phyloP scores from a whole-genome alignment of 2,329 filamentous ascomycete genomes.

The Alternaria sp. region DNA sequence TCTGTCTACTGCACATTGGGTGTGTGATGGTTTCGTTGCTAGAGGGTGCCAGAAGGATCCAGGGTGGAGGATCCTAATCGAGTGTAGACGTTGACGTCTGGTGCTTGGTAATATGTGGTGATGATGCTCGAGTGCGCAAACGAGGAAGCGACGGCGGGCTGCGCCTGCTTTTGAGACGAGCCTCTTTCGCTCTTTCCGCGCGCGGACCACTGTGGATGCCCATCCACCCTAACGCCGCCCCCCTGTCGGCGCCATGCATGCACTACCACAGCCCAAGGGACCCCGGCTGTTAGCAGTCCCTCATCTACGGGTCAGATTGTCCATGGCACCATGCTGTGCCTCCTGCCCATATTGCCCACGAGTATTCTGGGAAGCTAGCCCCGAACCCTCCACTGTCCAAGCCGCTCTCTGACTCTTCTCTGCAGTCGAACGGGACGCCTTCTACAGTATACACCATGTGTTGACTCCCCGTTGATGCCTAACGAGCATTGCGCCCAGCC shows the following conservation, averaged over 20 bases:
- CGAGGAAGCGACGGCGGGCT: conserved; percentile 26
- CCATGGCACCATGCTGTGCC: conserved; percentile 29
- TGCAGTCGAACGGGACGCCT: not conserved
- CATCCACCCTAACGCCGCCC: conserved; percentile 10
- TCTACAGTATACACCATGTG: not conserved
- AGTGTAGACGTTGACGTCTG: conserved; percentile 29
- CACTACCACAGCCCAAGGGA: conserved; percentile 22
- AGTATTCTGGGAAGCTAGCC: conserved; percentile 24
- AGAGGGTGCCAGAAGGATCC: conserved; percentile 46
- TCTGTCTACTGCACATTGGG: conserved; percentile 48
- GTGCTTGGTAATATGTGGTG: conserved; percentile 37
- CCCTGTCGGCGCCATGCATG: conserved; percentile 28
- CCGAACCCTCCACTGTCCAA: conserved; percentile 15
- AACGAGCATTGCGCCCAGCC: conserved; percentile 7
- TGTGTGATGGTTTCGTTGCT: conserved; percentile 19
- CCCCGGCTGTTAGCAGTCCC: conserved; percentile 32
- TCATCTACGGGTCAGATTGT: conserved; percentile 36
- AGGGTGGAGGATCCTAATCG: conserved; percentile 25
- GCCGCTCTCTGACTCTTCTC: conserved; percentile 14
- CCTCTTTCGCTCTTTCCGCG: conserved; percentile 16
- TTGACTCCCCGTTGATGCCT: conserved; percentile 5
- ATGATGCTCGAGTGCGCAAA: conserved; percentile 22
- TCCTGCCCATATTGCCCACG: conserved; percentile 24
- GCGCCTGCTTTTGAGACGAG: conserved; percentile 28
- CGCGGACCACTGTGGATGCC: conserved; percentile 24